A percentile compares a stretch with the other conserved stretches of the same genome.
Conservation (phyloP, 1,284 basidiomycete species). For the Sphagnurus paluster region DNA sequence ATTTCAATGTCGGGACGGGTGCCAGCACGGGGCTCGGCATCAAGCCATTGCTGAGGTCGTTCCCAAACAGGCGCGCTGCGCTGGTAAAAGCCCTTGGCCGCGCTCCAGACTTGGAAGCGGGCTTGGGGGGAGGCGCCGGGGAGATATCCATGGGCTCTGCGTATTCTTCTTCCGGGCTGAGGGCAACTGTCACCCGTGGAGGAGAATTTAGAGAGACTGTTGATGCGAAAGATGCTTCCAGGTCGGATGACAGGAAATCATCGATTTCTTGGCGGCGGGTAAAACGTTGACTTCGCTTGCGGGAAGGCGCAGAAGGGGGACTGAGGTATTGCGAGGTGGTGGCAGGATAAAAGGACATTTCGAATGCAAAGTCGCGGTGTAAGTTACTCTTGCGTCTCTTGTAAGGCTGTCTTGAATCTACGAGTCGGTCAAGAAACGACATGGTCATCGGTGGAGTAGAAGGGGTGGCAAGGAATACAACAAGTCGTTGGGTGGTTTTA, state of each 20-base stretch:
- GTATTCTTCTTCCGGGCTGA: slow-evolving; percentile 47
- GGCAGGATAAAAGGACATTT: slow-evolving; percentile 52
- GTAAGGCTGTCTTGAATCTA: slow-evolving; percentile 32
- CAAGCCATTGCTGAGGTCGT: slow-evolving; percentile 61
- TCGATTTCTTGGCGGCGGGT: slow-evolving; percentile 51
- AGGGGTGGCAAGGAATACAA: slow-evolving; percentile 11
- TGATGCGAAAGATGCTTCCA: slow-evolving; percentile 79
- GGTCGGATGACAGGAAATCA: slow-evolving; percentile 67
- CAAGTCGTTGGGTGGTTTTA: slow-evolving; percentile 16
- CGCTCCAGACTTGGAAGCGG: slow-evolving; percentile 24
- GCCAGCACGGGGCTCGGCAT: slow-evolving; percentile 35
- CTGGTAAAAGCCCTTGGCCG: slow-evolving; percentile 64
- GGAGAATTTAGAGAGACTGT: slow-evolving; percentile 77
- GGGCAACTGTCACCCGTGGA: slow-evolving; percentile 41
- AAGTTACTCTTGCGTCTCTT: slow-evolving; percentile 46
- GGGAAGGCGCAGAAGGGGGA: slow-evolving; percentile 49
- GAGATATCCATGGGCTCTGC: slow-evolving; percentile 78
- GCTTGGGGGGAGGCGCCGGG: slow-evolving; percentile 50
- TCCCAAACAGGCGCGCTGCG: slow-evolving; percentile 65
- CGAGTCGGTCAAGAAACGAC: slow-evolving; percentile 30
- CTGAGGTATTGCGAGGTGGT: slow-evolving; percentile 44
- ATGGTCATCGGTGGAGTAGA: slow-evolving; percentile 21
- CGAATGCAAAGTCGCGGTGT: slow-evolving; percentile 22
- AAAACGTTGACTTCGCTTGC: slow-evolving; percentile 47
- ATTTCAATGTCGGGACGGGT: slow-evolving; percentile 28